Conservation (phyloP, 2,329 filamentous ascomycete genomes). For the Sphaerulina populicola region DNA sequence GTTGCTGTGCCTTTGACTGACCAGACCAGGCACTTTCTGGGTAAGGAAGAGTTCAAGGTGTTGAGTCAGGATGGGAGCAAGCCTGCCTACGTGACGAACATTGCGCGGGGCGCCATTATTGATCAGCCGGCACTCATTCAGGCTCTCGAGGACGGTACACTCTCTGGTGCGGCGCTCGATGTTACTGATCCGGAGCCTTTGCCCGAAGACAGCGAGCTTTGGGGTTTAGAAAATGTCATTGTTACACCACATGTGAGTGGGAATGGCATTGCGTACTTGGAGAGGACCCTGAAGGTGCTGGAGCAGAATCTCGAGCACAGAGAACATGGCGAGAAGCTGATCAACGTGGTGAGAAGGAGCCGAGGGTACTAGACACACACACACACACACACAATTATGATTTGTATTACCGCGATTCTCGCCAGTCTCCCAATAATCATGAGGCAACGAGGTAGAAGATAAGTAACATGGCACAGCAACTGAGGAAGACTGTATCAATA, state of each 20-base stretch:
- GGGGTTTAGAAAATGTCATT: conserved; percentile 60
- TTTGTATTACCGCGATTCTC: too few species aligned
- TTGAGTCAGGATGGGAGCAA: conserved; percentile 27
- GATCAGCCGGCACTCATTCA: conserved; percentile 55
- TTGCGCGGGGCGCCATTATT: conserved; percentile 58
- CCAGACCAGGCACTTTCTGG: conserved; percentile 49
- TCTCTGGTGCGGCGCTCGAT: conserved; percentile 64
- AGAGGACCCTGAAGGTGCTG: conserved; percentile 51
- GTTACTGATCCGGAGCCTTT: conserved; percentile 74
- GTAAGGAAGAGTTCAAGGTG: conserved; percentile 45
- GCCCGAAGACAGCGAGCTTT: conserved; percentile 58
- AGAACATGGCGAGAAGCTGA: conserved; percentile 46
- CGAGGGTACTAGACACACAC: conserved; percentile 49
- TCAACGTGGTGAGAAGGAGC: conserved; percentile 54
- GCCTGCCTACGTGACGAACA: conserved; percentile 56
- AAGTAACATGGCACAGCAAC: too few species aligned
- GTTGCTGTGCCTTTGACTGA: conserved; percentile 50
- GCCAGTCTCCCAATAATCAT: too few species aligned
- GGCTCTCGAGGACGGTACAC: conserved; percentile 49
- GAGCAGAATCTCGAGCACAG: conserved; percentile 48
- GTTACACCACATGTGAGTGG: conserved; percentile 61
- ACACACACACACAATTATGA: not conserved
- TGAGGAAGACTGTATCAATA: too few species aligned
- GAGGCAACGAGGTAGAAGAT: too few species aligned
- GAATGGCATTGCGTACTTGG: conserved; percentile 46